These are phyloP conservation scores for Alliaria petiolata DNA, from an alignment of 345 rosid genomes.

Conservation along the genomic window DNA sequence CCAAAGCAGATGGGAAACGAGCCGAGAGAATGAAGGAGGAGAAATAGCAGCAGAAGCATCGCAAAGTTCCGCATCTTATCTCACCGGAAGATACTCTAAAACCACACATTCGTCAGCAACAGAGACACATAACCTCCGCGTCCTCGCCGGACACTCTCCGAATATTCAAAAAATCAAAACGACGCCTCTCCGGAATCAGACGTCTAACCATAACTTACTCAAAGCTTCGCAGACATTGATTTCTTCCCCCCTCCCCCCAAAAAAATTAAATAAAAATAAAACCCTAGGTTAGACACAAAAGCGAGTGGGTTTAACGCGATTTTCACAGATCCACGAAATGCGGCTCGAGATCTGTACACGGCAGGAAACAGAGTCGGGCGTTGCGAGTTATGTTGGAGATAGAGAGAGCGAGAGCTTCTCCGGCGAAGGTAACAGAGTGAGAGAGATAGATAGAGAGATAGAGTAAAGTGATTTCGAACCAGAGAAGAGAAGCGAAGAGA, in stretches of 20 bases:
- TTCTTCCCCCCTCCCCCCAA: not conserved
- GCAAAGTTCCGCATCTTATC: conserved; percentile 46
- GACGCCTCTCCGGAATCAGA: conserved; percentile 18
- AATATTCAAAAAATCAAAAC: not conserved
- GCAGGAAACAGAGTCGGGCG: conserved; percentile 1
- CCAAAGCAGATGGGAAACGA: conserved; percentile 37
- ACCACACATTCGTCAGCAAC: conserved; percentile 45
- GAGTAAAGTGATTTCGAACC: conserved; percentile 23
- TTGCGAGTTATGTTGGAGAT: not conserved
- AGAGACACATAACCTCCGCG: conserved; percentile 14
- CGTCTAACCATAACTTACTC: conserved; percentile 29
- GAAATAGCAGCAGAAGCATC: conserved; percentile 38
- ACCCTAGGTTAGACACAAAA: conserved; percentile 47
- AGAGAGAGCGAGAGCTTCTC: conserved; percentile 24
- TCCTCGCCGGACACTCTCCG: conserved; percentile 27
- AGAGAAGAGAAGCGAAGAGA: conserved; percentile 12
- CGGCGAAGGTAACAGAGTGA: conserved; percentile 26
- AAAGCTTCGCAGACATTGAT: conserved; percentile 21
- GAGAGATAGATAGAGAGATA: conserved; percentile 3
- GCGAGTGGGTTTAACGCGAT: conserved; percentile 25
- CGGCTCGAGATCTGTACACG: conserved; percentile 42
- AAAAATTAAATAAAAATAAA: conserved; percentile 2
- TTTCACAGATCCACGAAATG: conserved; percentile 63
- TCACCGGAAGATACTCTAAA: conserved; percentile 32
- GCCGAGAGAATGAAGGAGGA: conserved; percentile 44